Base-by-base conservation (phyloP, 306 rosid species). In the Vigna hirtella region DNA sequence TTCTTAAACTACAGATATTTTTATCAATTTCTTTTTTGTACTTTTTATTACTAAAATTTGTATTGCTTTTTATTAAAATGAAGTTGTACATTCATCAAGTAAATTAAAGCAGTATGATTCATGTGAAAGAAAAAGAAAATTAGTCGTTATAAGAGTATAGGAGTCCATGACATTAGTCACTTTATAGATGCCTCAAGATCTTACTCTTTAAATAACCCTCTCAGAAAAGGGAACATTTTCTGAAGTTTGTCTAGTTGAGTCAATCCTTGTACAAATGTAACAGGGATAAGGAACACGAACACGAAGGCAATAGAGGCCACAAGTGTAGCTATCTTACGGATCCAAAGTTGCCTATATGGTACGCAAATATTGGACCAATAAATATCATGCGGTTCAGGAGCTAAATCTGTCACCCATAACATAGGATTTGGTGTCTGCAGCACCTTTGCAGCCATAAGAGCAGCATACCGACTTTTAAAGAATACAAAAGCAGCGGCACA, bases 401-500 rank as follows among this genome's bases (percentile, higher is more conserved):
- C 99, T 66, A 71, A 9, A 55, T 87, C 85, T 70, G 98, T 93
- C 80, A 87, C 99, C 99, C 99, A 96, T 80, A 77, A 56, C 99
- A 96, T 91, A 50, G 99, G 99, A 91, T 96, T 93, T 85, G 98
- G 81, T 49, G 97, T 87, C 76, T 91, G 99, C 82, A 81, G 89
- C 84, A 85, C 74, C 74, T 73, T 82, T 50, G 94, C 79, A 82
- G 93, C 88, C 79, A 86, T 74, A 80, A 76, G 79, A 73, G 99
- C 97, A 79, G 92, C 94, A 80, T 89, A 91, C 43, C 99, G 96
- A 82, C 86, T 96, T 89, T 89, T 96, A 87, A 96, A 96, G 88
- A 96, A 96, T 73, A 96, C 98, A 86, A 96, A 96, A 78, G 99
- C 97, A 81, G 99, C 87, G 30, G 97, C 83, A 70, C 91, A 85